These are phyloP conservation scores for Aspergillus terreus DNA, from an alignment of 2,329 filamentous ascomycete species.

Conservation along the genomic window DNA sequence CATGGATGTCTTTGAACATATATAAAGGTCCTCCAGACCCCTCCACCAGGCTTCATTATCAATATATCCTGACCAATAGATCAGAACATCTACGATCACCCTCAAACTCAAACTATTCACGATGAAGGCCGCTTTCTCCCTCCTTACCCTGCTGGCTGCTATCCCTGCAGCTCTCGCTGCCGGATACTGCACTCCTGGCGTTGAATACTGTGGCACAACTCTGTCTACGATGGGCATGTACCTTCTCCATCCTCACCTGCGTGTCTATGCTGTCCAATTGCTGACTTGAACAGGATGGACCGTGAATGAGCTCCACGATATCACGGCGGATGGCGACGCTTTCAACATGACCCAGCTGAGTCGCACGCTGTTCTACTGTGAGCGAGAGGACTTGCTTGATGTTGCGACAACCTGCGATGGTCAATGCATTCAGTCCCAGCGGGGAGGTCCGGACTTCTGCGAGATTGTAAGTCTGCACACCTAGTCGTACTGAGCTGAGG, in stretches of 20 bases:
- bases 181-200: not conserved
- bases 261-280: not conserved
- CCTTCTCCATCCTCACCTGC: not conserved
- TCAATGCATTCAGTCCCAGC: not conserved
- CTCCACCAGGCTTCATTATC: too few species aligned
- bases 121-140: not conserved
- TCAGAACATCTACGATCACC: not conserved
- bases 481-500: too few species aligned
- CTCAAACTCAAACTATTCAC: not conserved
- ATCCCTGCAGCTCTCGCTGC: not conserved
- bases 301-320: not conserved
- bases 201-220: slow-evolving; percentile 3
- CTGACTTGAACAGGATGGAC: not conserved
- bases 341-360: not conserved
- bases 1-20: too few species aligned
- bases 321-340: not conserved
- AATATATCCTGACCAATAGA: too few species aligned
- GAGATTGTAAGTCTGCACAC: not conserved
- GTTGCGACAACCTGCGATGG: not conserved
- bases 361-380: not conserved
- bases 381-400: not conserved
- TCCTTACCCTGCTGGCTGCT: not conserved
- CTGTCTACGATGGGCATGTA: not conserved
- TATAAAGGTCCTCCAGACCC: too few species aligned
- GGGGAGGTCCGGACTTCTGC: not conserved